Conservation (phyloP, 495 filamentous ascomycete genomes). For the Xylaria telfairii region DNA sequence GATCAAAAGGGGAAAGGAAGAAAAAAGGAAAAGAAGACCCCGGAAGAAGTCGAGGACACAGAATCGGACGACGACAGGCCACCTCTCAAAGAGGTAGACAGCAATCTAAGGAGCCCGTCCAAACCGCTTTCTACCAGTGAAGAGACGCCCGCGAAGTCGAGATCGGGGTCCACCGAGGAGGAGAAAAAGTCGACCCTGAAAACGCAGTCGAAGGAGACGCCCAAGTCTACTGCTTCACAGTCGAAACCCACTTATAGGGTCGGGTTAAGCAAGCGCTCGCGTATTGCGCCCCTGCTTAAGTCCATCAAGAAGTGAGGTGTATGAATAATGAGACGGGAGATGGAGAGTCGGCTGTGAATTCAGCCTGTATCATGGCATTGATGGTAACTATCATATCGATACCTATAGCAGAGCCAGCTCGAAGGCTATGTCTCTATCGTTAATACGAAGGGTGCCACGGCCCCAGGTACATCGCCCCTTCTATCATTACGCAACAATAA, state of each 20-base stretch:
- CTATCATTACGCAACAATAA: neutral
- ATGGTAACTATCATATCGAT: neutral
- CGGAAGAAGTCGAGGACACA: slow-evolving; percentile 1
- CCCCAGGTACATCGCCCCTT: neutral
- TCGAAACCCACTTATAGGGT: slow-evolving; percentile 66
- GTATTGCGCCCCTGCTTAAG: slow-evolving; percentile 71
- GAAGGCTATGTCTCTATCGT: neutral
- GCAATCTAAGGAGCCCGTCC: slow-evolving; percentile 28
- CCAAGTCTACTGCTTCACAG: slow-evolving; percentile 25
- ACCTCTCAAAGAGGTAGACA: slow-evolving; percentile 31
- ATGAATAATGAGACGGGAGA: neutral
- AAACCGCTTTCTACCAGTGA: slow-evolving; percentile 9
- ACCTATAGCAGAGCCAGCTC: neutral
- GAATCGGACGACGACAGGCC: slow-evolving; percentile 11
- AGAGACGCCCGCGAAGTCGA: slow-evolving; percentile 9
- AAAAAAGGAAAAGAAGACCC: slow-evolving; percentile 14
- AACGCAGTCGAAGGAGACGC: slow-evolving; percentile 22
- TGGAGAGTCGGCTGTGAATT: neutral
- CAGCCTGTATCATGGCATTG: neutral
- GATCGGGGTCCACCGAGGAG: slow-evolving; percentile 21
- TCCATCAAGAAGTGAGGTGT: slow-evolving; percentile 58
- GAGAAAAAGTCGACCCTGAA: slow-evolving; percentile 21
- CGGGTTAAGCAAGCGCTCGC: slow-evolving; percentile 67
- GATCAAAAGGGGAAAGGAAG: neutral
- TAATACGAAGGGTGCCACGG: neutral